Percentiles rank a stretch among this genome's conserved stretches.
phyloP scores from a whole-genome alignment of 352 stramenopile genomes.

The Globisporangium solare region DNA sequence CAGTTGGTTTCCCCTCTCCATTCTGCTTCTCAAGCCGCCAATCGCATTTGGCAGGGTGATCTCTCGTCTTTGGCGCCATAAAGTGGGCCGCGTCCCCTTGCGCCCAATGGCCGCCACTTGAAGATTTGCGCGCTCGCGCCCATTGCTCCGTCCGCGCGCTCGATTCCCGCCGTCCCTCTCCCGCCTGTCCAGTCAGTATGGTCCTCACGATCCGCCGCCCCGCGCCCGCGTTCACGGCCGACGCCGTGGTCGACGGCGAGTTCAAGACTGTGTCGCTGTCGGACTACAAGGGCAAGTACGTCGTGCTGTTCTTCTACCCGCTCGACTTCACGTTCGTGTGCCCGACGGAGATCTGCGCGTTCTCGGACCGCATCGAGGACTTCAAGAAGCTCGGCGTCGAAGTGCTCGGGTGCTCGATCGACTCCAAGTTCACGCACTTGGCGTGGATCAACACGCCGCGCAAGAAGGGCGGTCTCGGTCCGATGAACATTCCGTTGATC shows the following conservation, averaged over 20 bases:
- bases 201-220: conserved; percentile 60
- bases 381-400: conserved; percentile 79
- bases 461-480: conserved; percentile 85
- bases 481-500: conserved; percentile 90
- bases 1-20: not conserved
- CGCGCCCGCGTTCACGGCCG: conserved; percentile 70
- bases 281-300: conserved; percentile 88
- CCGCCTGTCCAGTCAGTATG: conserved; percentile 24
- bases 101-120: not conserved
- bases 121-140: conserved; percentile 6
- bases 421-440: conserved; percentile 88
- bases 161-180: not conserved
- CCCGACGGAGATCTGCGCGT: conserved; percentile 89
- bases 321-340: conserved; percentile 92
- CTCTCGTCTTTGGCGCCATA: conserved; percentile 4
- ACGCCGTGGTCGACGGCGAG: conserved; percentile 74
- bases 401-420: conserved; percentile 72
- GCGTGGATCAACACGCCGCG: conserved; percentile 88
- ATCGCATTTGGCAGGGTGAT: conserved; percentile 2
- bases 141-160: not conserved
- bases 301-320: conserved; percentile 92
- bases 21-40: no score
- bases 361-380: conserved; percentile 74
- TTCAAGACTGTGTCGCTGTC: conserved; percentile 81
- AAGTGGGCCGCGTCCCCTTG: not conserved